Base-by-base conservation (phyloP, 2,329 filamentous ascomycete species). In the Fusarium subtropicale region DNA sequence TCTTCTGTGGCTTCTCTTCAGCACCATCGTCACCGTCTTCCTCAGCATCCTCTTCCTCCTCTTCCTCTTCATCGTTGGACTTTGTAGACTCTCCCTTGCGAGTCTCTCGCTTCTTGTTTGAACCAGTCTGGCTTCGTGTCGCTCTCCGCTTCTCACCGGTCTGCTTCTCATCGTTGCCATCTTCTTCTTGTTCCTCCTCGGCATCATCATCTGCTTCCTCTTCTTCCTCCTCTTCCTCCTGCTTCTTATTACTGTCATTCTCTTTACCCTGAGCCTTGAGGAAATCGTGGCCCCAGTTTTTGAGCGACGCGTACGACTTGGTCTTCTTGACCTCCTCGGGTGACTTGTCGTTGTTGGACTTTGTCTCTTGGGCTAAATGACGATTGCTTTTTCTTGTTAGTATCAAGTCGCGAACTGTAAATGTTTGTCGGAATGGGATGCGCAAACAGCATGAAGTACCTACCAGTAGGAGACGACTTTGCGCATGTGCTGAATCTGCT, bases 291-390 rank as follows among this genome's bases (percentile, higher is more conserved):
- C 85, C 85, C 87, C 87, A 89, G 62, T 90, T 90, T 81, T 89
- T 89, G 68, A 90, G 77, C 7, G 84, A 87, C 30, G 84, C 86
- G 48, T 90, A 89, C 0, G 81, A 84, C 67, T 84, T 85, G 34
- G 82, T 84, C 76, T 83, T 79, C 48, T 83, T 82, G 10, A 82
- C 75, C n/a, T 83, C 80, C 15, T 80, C 79, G 0, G 74, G 64
- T 1, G 82, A 76, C 52, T 87, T 86, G 68, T 89, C 81, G 59
- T 82, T 79, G 71, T 90, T 89, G 34, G 81, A 82, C 65, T 83
- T 85, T 58, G 85, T 82, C 76, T 91, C 89, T 71, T 91, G 88
- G 0, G 88, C 89, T 1, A 92, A 79, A 78, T 91, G 89, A 7
- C 88, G 82, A 75, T 91, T 91, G 75, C 80, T 82, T 10, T 4